Evolutionary conservation across 2,329 filamentous ascomycete genomes (phyloP), one percentile per base, ranked within the genome.

Genomic region (Colletotrichum sp.): DNA sequence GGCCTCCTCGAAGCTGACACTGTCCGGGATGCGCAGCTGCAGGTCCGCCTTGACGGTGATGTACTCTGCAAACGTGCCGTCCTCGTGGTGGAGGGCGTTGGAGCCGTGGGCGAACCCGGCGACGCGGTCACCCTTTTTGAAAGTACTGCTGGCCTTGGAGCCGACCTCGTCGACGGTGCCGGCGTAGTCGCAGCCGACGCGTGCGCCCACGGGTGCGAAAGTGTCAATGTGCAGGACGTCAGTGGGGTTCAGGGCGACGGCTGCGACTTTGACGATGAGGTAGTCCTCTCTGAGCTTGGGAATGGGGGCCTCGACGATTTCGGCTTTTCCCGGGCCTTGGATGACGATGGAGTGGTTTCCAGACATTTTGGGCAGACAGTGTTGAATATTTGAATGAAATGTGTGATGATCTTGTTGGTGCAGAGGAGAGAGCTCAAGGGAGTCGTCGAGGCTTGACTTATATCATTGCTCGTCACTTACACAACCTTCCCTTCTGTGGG

Each of bases 41-140:
- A 88, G 9, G 70, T 85, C 84, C 0, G 82, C 85, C 74, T 86
- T 86, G 77, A 79, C 85, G 1, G 81, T 76, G 61, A 83, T 78
- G 77, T 85, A 85, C 55, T 86, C 84, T 27, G 80, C 84, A 80
- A 85, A 88, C 1, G 85, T 79, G 34, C 88, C 88, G 60, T 83
- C 82, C 5, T 88, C 84, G 8, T 48, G 70, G n/a, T 76, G 64
- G 12, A 70, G 10, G 28, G 55, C 16, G 27, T 75, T 69, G 48
- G 28, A 32, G 32, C 87, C 87, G 66, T 87, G 85, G 2, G 76
- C 79, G 15, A 84, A 78, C 7, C 88, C 89, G 28, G 81, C 80
- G 36, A 90, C 82, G 55, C 88, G 85, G 75, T 91, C 89, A 4
- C 89, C 89, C 69, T 85, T 85, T 78, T 85, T 85, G 74, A 88